Evolutionary conservation across 257 asterid genomes (phyloP), one percentile per base, ranked within the genome.

Genomic region (Salvia miltiorrhiza): DNA sequence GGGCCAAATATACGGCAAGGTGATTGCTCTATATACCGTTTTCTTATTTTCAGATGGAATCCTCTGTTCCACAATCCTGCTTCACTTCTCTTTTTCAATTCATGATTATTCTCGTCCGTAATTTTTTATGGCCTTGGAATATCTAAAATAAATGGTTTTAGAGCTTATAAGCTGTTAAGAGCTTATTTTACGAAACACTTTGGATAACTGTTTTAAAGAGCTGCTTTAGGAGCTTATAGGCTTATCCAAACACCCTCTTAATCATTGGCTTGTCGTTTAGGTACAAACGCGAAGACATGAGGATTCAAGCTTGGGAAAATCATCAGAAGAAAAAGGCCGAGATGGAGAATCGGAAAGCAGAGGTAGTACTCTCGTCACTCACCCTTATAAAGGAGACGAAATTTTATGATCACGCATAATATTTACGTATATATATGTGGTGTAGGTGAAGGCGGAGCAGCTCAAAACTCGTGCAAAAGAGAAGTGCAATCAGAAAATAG

Each of bases 231-330:
- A n/a, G n/a, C n/a, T n/a, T n/a, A n/a, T n/a, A n/a, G n/a, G n/a
- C n/a, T n/a, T n/a, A n/a, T n/a, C n/a, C n/a, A n/a, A n/a, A n/a
- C n/a, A n/a, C n/a, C n/a, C n/a, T n/a, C n/a, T n/a, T n/a, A n/a
- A n/a, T n/a, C n/a, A n/a, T n/a, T 6, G 40, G 10, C 10, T 35
- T 32, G 4, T 0, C 5, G 40, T 6, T 5, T 35, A 7, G 99
- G 95, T 93, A 83, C 68, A 93, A 93, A 75, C 86, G 97, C 0
- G 95, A 93, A 82, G 96, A 93, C 72, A 90, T 86, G 76, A 93
- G 79, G 85, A 91, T 93, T 63, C 93, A 93, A 56, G 99, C 95
- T 1, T 90, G 99, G 99, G 96, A 93, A 65, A 93, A 91, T 77
- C 97, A 91, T 64, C 74, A 89, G 81, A 89, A 88, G 54, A 85